phyloP scores from a whole-genome alignment of 1,139 yeast genomes.

The Protomyces pachydermus region DNA sequence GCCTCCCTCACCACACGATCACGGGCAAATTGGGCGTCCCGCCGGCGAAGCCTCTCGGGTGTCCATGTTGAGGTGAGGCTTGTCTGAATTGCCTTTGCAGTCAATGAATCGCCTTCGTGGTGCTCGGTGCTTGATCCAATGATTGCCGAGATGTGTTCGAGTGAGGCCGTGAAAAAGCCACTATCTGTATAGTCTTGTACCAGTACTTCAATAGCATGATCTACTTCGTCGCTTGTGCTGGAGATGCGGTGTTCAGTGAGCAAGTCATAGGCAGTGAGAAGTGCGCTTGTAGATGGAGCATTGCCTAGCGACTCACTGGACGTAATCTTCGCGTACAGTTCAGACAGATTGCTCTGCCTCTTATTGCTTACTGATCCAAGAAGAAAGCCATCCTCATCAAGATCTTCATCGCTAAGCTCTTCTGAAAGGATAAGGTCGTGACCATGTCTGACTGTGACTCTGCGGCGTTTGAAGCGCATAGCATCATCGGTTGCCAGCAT shows the following conservation, averaged over 20 bases:
- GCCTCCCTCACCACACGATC: not conserved
- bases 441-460: not conserved
- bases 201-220: not conserved
- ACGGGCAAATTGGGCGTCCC: not conserved
- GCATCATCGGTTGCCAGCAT: not conserved
- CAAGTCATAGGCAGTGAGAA: not conserved
- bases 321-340: not conserved
- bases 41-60: not conserved
- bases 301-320: no score
- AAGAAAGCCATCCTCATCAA: not conserved
- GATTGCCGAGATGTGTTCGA: not conserved
- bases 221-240: not conserved
- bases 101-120: not conserved
- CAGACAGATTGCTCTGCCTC: not conserved
- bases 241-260: no score
- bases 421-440: not conserved
- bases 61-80: not conserved
- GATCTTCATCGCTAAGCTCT: not conserved
- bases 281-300: no score
- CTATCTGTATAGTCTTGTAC: not conserved
- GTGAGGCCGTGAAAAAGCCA: not conserved
- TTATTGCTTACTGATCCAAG: not conserved
- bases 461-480: not conserved
- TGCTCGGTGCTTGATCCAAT: not conserved
- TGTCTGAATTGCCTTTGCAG: not conserved